Percentiles rank a stretch among this genome's conserved stretches.
phyloP scores from a whole-genome alignment of 2,329 filamentous ascomycete species.

The Madurella mycetomatis region DNA sequence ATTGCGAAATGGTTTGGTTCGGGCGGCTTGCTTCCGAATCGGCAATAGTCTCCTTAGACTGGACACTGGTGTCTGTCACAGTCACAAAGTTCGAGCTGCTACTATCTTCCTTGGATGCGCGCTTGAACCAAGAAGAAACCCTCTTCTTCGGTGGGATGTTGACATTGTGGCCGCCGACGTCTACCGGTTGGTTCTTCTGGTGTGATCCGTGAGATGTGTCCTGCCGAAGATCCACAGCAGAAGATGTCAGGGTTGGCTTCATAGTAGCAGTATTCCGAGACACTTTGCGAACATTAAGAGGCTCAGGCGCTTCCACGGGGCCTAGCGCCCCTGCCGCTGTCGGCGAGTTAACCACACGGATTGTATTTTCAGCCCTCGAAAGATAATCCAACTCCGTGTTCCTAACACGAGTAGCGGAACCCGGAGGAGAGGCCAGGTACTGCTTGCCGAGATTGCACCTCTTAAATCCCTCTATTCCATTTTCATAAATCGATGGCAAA shows the following conservation, averaged over 20 bases:
- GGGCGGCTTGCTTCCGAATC: conserved; percentile 1
- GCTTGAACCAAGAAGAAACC: conserved; percentile 50
- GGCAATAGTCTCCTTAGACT: conserved; percentile 10
- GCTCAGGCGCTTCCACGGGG: conserved; percentile 34
- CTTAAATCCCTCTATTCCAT: conserved; percentile 28
- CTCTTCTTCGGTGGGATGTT: conserved; percentile 37
- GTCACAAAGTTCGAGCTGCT: conserved; percentile 19
- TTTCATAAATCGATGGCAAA: conserved; percentile 49
- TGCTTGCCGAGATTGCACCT: conserved; percentile 30
- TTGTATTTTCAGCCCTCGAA: conserved; percentile 46
- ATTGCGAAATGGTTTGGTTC: conserved; percentile 4
- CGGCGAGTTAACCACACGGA: conserved; percentile 52
- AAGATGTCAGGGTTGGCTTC: background rate
- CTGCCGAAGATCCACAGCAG: background rate
- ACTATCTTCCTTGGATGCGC: conserved; percentile 38
- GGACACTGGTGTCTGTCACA: conserved; percentile 17
- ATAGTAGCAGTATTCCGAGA: conserved; percentile 11
- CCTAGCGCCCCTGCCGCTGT: conserved; percentile 32
- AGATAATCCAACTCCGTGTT: conserved; percentile 43
- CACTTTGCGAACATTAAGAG: conserved; percentile 40
- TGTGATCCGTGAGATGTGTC: conserved; percentile 6
- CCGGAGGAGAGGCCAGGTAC: conserved; percentile 44
- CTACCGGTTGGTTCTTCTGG: background rate
- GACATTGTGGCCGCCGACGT: conserved; percentile 19
- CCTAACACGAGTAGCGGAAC: conserved; percentile 22